phyloP scores from a whole-genome alignment of 495 filamentous ascomycete genomes.

The Aspergillus wentii region DNA sequence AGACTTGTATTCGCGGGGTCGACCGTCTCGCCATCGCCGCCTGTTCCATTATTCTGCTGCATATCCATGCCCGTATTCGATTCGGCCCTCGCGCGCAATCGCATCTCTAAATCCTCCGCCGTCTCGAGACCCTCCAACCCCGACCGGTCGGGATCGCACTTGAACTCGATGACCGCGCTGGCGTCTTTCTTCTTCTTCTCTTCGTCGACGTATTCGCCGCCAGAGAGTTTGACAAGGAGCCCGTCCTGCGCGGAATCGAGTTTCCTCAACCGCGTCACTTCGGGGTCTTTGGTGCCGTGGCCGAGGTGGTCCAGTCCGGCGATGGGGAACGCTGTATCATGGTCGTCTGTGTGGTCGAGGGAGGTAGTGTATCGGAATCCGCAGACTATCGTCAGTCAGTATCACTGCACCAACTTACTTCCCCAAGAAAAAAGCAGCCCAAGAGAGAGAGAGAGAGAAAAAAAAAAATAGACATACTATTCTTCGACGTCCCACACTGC shows the following conservation, averaged over 20 bases:
- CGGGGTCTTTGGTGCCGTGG: constrained; percentile 51
- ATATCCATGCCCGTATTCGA: constrained; percentile 9
- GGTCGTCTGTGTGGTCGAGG: constrained; percentile 32
- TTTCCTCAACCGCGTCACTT: constrained; percentile 57
- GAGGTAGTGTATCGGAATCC: constrained; percentile 55
- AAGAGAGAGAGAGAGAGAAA: no score
- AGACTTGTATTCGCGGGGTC: constrained; percentile 53
- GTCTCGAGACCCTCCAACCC: constrained; percentile 63
- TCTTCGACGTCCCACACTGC: constrained; percentile 55
- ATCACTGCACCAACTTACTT: no score
- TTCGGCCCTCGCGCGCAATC: no score
- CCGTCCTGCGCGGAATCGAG: constrained; percentile 63
- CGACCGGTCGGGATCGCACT: constrained; percentile 64
- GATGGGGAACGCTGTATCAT: constrained; percentile 56
- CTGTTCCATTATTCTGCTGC: constrained; percentile 20
- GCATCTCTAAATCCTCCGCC: constrained; percentile 14
- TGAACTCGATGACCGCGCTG: constrained; percentile 74
- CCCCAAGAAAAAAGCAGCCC: no score
- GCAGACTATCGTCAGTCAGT: constrained; percentile 67
- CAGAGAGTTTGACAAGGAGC: constrained; percentile 62
- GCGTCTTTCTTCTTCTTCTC: constrained; percentile 49
- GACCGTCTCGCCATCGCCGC: constrained; percentile 23
- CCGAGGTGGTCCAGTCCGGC: constrained; percentile 59
- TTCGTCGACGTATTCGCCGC: constrained; percentile 51
- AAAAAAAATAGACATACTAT: constrained; percentile 22